Evolutionary conservation across 345 rosid species (phyloP).

Genomic region (Stellera chamaejasme): DNA sequence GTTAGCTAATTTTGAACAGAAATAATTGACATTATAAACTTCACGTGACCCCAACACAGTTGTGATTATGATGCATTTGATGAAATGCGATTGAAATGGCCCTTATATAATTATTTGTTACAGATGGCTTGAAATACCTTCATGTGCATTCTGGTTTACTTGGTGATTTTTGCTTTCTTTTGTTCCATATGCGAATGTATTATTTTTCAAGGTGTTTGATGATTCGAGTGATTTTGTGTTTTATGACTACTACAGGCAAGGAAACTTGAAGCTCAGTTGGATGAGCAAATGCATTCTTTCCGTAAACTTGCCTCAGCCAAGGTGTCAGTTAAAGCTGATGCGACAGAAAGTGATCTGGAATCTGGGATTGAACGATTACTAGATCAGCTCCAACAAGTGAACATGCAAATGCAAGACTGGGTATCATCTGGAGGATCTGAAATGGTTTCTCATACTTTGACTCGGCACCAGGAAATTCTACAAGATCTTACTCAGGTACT

Average conservation of each 20-base stretch:
- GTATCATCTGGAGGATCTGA: slow-evolving; percentile 95
- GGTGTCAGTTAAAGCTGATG: slow-evolving; percentile 50
- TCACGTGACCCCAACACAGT: no score
- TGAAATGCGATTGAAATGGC: no score
- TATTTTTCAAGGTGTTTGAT: not conserved
- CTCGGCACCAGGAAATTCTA: slow-evolving; percentile 94
- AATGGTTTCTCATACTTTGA: slow-evolving; percentile 97
- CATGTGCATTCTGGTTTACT: no score
- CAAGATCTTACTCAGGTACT: slow-evolving; percentile 89
- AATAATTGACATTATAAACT: no score
- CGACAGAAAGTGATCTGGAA: slow-evolving; percentile 67
- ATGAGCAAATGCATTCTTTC: slow-evolving; percentile 89
- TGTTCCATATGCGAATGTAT: not conserved
- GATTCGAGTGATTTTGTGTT: not conserved
- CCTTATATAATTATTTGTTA: no score
- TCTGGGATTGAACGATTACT: slow-evolving; percentile 59
- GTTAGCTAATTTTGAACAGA: no score
- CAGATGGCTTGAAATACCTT: no score
- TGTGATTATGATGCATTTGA: no score
- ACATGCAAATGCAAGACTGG: slow-evolving; percentile 92
- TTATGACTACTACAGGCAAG: slow-evolving; percentile 53
- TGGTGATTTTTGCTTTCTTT: no score
- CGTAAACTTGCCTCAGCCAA: slow-evolving; percentile 77
- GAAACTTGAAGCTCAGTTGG: slow-evolving; percentile 94
- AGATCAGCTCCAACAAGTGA: slow-evolving; percentile 76